A percentile compares a stretch with the other conserved stretches of the same genome.
These are phyloP conservation scores for Paramyrothecium roridum DNA, from an alignment of 2,329 filamentous ascomycete genomes.

Conservation along the genomic window DNA sequence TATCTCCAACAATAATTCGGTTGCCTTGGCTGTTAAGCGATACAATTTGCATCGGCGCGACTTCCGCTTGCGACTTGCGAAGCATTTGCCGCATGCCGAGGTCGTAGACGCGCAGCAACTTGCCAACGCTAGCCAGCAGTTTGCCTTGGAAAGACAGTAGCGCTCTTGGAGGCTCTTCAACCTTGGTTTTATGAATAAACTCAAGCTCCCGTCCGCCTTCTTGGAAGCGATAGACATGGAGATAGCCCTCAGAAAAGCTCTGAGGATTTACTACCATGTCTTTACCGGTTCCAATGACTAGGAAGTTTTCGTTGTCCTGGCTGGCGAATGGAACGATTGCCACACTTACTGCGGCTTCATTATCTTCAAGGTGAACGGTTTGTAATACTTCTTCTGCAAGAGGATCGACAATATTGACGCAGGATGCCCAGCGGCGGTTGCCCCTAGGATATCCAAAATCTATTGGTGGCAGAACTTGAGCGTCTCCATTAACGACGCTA, in stretches of 20 bases:
- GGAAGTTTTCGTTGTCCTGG: constrained; percentile 83
- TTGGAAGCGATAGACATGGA: constrained; percentile 88
- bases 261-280: constrained; percentile 79
- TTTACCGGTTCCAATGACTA: constrained; percentile 93
- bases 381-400: constrained; percentile 73
- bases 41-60: constrained; percentile 78
- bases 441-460: constrained; percentile 89
- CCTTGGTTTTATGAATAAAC: constrained; percentile 93
- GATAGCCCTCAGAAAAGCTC: constrained; percentile 73
- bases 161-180: constrained; percentile 87
- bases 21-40: constrained; percentile 86
- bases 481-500: constrained; percentile 67
- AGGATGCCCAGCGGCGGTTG: constrained; percentile 89
- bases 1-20: constrained; percentile 87
- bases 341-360: constrained; percentile 87
- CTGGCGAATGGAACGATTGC: constrained; percentile 82
- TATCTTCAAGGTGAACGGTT: constrained; percentile 79
- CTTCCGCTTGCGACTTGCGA: constrained; percentile 82
- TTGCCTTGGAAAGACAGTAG: constrained; percentile 90
- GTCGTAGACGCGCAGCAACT: constrained; percentile 82
- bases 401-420: constrained; percentile 89
- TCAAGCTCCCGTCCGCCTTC: constrained; percentile 85
- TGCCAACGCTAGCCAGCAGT: constrained; percentile 80
- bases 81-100: constrained; percentile 90
- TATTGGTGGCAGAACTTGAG: constrained; percentile 66